Evolutionary conservation across 2,329 filamentous ascomycete species (phyloP), one percentile per base, ranked within the genome.

Genomic region (Aspergillus puulaauensis): DNA sequence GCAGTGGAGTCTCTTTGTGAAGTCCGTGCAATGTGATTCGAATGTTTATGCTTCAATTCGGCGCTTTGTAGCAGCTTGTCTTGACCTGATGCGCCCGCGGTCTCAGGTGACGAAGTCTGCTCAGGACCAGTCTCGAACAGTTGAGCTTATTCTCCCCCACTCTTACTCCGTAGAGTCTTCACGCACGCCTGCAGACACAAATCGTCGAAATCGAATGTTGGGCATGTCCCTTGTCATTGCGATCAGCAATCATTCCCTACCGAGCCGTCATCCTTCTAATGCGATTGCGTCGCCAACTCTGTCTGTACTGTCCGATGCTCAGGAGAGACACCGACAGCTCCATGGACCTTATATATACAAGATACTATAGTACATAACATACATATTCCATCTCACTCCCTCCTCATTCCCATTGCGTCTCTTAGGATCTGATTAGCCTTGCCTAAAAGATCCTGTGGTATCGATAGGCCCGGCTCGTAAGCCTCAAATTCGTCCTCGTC

Each of bases 401-500:
- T 37, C 44, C n/a, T 46, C 4, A 15, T 15, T 15, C 31, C 44
- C 23, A n/a, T 24, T 6, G 12, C 21, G 23, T n/a, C 23, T 5
- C 23, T 31, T 15, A 17, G 15, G 23, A 27, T n/a, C 44, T 51
- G 27, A 33, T 37, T 33, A n/a, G 31, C 17, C 15, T 37, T 37
- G 21, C 39, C 24, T 9, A 54, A 17, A 33, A 61, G 55, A 39
- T 64, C 61, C 48, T 62, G 54, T 9, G 63, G 60, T 15, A 61
- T 56, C 15, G 61, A 58, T 8, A 61, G 60, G 4, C 63, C 61
- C 8, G 64, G 59, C 49, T 63, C 52, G 52, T 66, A 65, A 17
- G 67, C 56, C 47, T 59, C 27, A 31, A 31, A 31, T 9, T 31
- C 27, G 27, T 41, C 64, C 65, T 58, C 67, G 12, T 68, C 66